Evolutionary conservation across 257 asterid species (phyloP), one percentile per base, ranked within the genome.

Genomic region (Salvia hispanica): DNA sequence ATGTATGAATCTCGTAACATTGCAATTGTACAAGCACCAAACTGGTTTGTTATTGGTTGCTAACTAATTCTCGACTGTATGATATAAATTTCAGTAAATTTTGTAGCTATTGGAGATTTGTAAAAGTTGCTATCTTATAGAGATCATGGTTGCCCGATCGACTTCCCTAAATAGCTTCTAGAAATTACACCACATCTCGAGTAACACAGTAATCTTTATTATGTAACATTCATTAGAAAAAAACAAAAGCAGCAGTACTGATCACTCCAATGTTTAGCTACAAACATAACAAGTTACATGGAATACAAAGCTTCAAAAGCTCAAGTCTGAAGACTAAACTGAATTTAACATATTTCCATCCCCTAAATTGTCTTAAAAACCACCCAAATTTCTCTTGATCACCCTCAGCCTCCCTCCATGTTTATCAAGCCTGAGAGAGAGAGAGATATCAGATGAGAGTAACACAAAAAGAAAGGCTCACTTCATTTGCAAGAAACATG

Each of bases 281-380:
- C 37, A 2, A 45, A 51, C 66, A 45, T 21, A 45, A 39, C 7
- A 36, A 44, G 28, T 12, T 45, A 6, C 64, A 57, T 66, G 62
- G 28, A 9, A 53, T 6, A 25, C 14, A 25, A 6, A 54, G 43
- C 43, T 39, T 39, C 8, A 25, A 4, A 25, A 54, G 60, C 60
- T 54, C 1, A 18, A 53, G 14, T 18, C 36, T 9, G 2, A 9
- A 53, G 3, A 25, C 39, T 18, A 25, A 25, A 25, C 31, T 25
- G 31, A 61, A 67, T 64, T 45, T 3, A 37, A 31, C 14, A 34
- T 28, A 67, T 39, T 56, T 31, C 50, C 58, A 43, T 43, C 15
- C 66, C 66, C 73, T 47, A 33, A 48, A 34, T 36, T 36, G 34
- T 52, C 70, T 48, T 64, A 15, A 21, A 21, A 63, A 64, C 73